Base-by-base conservation (phyloP, 2,329 filamentous ascomycete genomes). In the Ustilaginoidea virens region DNA sequence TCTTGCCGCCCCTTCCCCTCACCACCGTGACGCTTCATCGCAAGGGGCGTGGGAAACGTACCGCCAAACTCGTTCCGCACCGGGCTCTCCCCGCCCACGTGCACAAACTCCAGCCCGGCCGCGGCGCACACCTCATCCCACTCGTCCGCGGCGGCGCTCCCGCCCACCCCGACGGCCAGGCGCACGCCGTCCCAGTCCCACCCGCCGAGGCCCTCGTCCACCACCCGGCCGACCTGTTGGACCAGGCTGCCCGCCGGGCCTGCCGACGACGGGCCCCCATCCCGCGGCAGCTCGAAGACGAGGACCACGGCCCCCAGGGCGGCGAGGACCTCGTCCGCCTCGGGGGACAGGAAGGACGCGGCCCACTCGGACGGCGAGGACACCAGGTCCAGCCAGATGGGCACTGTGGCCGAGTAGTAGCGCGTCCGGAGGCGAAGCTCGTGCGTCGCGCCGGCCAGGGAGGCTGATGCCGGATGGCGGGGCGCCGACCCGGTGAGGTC, bases 381-480 rank as follows among this genome's bases (percentile, higher is more conserved):
- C 33, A 74, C 58, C 25, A 74, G 57, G 42, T 80, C 74, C n/a
- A 79, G 58, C 74, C 74, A 80, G 38, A 79, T 58, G 24, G 74
- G 71, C 4, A 79, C 56, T 0, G 56, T 56, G 30, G 69, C 61
- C 15, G 51, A 60, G 54, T 78, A 79, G 55, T 79, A 79, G 10
- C 55, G 41, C 13, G 71, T 79, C 35, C 59, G 58, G 31, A 79
- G 51, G 7, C 51, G 34, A 18, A 74, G 59, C 24, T 52, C 46
- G 41, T 77, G 73, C 11, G 72, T 71, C 19, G 60, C 63, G 16
- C 74, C 74, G 2, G 74, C 72, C 18, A 74, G 53, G 3, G 58
- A 54, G 3, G 52, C 43, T 6, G 47, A 50, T 11, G 49, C 49
- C 24, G 52, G 42, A 9, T 7, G 8, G 17, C 51, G 51, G 17